These are phyloP conservation scores for Coemansia sp. DNA, from an alignment of 192 early-diverging fungal species.

Conservation along the genomic window DNA sequence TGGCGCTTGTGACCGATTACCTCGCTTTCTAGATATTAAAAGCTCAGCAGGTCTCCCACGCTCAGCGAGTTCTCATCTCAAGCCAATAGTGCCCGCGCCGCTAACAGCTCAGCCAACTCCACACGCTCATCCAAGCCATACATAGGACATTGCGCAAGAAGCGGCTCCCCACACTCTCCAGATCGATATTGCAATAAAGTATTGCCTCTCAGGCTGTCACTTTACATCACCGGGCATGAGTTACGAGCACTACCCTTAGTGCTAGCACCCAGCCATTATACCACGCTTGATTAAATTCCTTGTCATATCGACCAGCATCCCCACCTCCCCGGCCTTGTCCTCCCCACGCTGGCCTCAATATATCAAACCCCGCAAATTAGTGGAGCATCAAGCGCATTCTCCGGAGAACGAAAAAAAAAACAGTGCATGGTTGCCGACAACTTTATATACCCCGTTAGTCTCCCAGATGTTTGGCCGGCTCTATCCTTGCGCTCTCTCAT, in stretches of 20 bases:
- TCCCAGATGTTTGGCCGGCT: constrained; percentile 4
- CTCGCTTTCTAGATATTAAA: not conserved
- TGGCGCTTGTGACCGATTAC: not conserved
- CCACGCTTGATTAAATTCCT: constrained; percentile 1
- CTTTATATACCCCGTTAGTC: not conserved
- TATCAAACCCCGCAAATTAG: not conserved
- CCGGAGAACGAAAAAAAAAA: not conserved
- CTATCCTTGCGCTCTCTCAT: constrained; percentile 5
- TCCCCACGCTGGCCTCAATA: constrained; percentile 7
- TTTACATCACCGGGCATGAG: not conserved
- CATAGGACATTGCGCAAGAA: not conserved
- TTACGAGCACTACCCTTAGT: not conserved
- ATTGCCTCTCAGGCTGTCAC: not conserved
- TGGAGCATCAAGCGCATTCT: constrained; percentile 4
- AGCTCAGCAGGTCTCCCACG: not conserved
- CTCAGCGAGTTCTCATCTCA: not conserved
- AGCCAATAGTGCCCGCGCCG: not conserved
- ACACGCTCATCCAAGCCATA: not conserved
- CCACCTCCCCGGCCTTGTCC: not conserved
- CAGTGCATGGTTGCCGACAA: not conserved
- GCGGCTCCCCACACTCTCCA: not conserved
- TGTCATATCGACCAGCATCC: not conserved
- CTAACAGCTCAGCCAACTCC: not conserved
- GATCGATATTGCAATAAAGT: not conserved
- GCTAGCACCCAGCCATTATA: not conserved